These are phyloP conservation scores for Nicotiana noctiflora DNA, from an alignment of 257 asterid genomes.

Conservation along the genomic window DNA sequence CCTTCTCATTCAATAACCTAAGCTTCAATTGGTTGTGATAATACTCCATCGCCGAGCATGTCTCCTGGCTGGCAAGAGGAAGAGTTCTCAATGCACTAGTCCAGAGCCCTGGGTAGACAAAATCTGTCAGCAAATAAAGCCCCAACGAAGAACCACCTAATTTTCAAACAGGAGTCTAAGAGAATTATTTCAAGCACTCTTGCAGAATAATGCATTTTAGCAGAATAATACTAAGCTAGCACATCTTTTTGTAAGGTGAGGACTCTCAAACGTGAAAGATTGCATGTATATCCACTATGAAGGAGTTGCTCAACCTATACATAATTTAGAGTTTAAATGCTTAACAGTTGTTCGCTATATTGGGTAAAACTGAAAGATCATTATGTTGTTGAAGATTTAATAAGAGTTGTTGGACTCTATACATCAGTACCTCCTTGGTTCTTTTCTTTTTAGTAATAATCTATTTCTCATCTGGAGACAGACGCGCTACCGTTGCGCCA, in stretches of 20 bases:
- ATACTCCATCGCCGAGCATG: constrained; percentile 79
- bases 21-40: constrained; percentile 76
- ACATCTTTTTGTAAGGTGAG: neutral
- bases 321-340: neutral
- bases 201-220: neutral
- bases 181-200: neutral
- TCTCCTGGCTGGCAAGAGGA: constrained; percentile 88
- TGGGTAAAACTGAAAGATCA: neutral
- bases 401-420: neutral
- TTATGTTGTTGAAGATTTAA: neutral
- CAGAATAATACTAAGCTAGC: neutral
- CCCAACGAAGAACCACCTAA: neutral
- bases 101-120: constrained; percentile 57
- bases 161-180: neutral
- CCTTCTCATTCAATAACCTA: constrained; percentile 69
- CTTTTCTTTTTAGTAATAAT: neutral
- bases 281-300: neutral
- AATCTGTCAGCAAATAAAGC: constrained; percentile 12
- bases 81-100: constrained; percentile 43
- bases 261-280: neutral
- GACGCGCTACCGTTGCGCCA: constrained; percentile 99
- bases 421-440: neutral
- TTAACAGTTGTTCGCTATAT: neutral
- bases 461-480: constrained; percentile 92
- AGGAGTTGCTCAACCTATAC: neutral